Conservation (phyloP, 257 asterid species). For the Pogostemon cablin region DNA sequence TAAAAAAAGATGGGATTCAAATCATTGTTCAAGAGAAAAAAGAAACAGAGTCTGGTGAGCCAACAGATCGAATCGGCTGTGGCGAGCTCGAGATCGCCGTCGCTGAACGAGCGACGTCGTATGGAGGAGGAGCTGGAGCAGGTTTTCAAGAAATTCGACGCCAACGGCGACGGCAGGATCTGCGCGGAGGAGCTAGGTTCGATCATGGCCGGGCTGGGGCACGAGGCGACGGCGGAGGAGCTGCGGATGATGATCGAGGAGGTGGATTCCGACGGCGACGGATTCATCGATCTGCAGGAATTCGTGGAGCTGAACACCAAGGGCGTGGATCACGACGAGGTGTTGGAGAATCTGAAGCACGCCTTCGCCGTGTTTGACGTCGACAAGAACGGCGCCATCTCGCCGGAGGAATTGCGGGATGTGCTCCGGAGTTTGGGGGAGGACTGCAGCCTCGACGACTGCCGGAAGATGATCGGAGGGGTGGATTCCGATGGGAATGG, state of each 20-base stretch:
- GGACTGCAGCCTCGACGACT: conserved; percentile 75
- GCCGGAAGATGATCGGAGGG: conserved; percentile 76
- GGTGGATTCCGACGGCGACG: conserved; percentile 88
- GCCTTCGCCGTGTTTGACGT: conserved; percentile 79
- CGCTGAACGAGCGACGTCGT: conserved; percentile 43
- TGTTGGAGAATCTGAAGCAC: conserved; percentile 56
- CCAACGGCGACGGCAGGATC: conserved; percentile 80
- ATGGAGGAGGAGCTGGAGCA: conserved; percentile 75
- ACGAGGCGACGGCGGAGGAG: conserved; percentile 57
- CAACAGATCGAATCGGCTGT: conserved; percentile 6
- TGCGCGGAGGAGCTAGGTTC: conserved; percentile 68
- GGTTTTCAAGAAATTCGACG: conserved; percentile 83
- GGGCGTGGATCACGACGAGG: conserved; percentile 62
- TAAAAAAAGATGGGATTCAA: conserved; percentile 53
- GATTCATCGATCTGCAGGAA: conserved; percentile 72
- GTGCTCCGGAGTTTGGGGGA: conserved; percentile 75
- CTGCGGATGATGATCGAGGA: conserved; percentile 63
- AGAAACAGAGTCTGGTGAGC: conserved; percentile 27
- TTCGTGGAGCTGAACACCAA: conserved; percentile 75
- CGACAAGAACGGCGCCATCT: conserved; percentile 67
- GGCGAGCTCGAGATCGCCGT: conserved; percentile 43
- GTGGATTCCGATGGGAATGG: conserved; percentile 84
- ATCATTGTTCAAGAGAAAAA: conserved; percentile 58
- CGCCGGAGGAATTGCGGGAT: conserved; percentile 72
- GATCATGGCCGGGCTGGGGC: conserved; percentile 78